These are phyloP conservation scores for Penicillium angulare DNA, from an alignment of 495 filamentous ascomycete genomes.

Conservation along the genomic window DNA sequence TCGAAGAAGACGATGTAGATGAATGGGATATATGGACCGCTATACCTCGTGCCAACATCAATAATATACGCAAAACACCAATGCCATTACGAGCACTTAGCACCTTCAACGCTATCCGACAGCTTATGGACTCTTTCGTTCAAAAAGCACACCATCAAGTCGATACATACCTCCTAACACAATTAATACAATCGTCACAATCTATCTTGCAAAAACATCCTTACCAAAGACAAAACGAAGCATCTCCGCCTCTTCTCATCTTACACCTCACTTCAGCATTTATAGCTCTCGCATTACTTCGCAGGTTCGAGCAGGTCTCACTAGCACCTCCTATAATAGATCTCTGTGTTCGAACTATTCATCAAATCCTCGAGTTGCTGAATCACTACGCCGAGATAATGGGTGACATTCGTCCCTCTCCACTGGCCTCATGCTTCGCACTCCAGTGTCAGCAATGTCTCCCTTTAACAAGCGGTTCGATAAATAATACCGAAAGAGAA, in stretches of 20 bases:
- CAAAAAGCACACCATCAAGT: too few relatives aligned
- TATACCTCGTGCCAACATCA: not conserved
- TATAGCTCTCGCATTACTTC: conserved; percentile 11
- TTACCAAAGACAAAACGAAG: not conserved
- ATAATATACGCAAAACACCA: not conserved
- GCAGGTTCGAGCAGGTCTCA: not conserved
- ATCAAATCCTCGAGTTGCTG: conserved; percentile 13
- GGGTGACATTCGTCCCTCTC: conserved; percentile 8
- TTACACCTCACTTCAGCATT: conserved; percentile 23
- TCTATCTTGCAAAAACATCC: not conserved
- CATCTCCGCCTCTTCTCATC: conserved; percentile 17
- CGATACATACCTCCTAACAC: not conserved
- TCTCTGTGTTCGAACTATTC: conserved; percentile 2
- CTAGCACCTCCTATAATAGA: conserved; percentile 4
- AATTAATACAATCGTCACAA: conserved; percentile 2
- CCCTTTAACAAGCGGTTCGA: not conserved
- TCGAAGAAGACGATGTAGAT: conserved; percentile 21
- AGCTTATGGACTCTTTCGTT: conserved; percentile 8
- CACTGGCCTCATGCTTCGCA: conserved; percentile 20
- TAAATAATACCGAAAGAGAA: not conserved
- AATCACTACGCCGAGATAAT: conserved; percentile 15
- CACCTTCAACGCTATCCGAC: conserved; percentile 15
- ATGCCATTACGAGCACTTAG: conserved; percentile 17
- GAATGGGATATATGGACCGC: conserved; percentile 24
- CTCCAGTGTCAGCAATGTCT: conserved; percentile 15